A percentile compares a stretch with the other conserved stretches of the same genome.
These are phyloP conservation scores for Discostella stelligeroides DNA, from an alignment of 108 stramenopile genomes.

Conservation along the genomic window DNA sequence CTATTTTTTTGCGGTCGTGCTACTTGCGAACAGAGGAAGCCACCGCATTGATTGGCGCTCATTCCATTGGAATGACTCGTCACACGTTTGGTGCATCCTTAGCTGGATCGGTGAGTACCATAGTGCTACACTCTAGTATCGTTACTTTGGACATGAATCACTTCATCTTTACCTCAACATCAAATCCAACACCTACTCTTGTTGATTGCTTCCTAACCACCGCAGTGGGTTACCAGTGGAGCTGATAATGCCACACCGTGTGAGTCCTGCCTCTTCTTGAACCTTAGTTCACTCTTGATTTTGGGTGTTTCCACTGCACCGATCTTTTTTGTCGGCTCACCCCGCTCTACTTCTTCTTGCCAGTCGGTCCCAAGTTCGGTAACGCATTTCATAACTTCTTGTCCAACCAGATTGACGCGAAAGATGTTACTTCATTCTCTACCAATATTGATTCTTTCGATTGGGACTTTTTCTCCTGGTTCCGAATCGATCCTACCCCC, in stretches of 20 bases:
- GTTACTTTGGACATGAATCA: no score
- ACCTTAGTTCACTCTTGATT: neutral
- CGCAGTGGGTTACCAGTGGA: constrained; percentile 10
- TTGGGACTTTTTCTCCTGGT: constrained; percentile 16
- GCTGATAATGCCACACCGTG: constrained; percentile 14
- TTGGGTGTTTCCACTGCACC: no score
- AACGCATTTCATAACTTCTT: constrained; percentile 9
- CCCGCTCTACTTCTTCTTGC: neutral
- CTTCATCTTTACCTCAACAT: no score
- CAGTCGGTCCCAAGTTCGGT: constrained; percentile 16
- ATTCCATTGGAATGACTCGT: constrained; percentile 20
- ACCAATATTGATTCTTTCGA: constrained; percentile 5
- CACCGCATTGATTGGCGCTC: constrained; percentile 21
- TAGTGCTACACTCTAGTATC: no score
- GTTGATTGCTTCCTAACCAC: neutral
- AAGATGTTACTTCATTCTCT: constrained; percentile 4
- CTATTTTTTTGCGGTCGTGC: no score
- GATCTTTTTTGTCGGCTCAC: no score
- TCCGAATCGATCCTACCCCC: neutral
- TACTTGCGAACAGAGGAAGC: no score
- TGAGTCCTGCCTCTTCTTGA: neutral
- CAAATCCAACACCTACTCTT: neutral
- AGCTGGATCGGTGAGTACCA: neutral
- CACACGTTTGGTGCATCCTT: constrained; percentile 10
- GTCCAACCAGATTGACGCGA: neutral